A percentile compares a stretch with the other conserved stretches of the same genome.
Conservation (phyloP, 352 stramenopile species). For the Aphanomyces cochlioides region DNA sequence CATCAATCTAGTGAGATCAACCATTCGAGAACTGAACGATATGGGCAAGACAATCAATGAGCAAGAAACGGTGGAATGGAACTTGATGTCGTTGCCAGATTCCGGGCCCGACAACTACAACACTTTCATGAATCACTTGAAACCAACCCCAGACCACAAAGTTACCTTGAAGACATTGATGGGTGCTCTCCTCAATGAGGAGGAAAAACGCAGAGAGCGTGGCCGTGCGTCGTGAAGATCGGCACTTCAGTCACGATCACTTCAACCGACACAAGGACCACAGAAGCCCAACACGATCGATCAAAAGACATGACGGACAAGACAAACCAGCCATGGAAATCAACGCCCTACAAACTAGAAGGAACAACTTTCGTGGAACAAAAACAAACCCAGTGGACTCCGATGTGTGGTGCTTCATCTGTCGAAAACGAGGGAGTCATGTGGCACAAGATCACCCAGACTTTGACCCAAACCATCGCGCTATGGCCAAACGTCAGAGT, state of each 20-base stretch:
- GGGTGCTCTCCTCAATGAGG: neutral
- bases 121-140: neutral
- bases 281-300: neutral
- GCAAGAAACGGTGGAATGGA: slow-evolving; percentile 7
- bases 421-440: neutral
- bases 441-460: neutral
- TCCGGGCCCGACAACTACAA: neutral
- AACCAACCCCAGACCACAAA: slow-evolving; percentile 1
- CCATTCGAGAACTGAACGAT: neutral
- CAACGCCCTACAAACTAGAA: no score
- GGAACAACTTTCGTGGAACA: no score
- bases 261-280: neutral
- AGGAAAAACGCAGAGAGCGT: slow-evolving; percentile 2
- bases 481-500: neutral
- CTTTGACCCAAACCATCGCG: neutral
- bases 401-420: neutral
- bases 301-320: no score
- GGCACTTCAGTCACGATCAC: neutral
- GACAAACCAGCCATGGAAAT: no score
- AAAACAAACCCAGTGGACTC: neutral
- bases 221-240: neutral
- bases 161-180: slow-evolving; percentile 8
- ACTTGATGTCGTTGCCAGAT: neutral
- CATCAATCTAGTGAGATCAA: neutral
- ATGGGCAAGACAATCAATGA: neutral